A percentile compares a stretch with the other conserved stretches of the same genome.
Conservation (phyloP, 495 filamentous ascomycete species). For the Immersiella caudata region DNA sequence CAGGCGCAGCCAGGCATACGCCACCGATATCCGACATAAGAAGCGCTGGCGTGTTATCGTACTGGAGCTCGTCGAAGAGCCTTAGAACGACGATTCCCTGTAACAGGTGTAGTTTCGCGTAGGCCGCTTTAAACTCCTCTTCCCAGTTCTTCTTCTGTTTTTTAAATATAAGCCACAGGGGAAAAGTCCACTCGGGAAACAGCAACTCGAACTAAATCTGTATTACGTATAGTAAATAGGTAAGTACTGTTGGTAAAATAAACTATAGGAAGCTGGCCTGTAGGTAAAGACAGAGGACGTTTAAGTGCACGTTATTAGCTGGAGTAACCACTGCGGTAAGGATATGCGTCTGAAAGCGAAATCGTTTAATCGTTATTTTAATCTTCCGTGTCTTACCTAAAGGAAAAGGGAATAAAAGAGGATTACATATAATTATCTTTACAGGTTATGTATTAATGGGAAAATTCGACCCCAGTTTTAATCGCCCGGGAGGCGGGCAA, state of each 20-base stretch:
- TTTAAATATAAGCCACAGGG: slow-evolving; percentile 19
- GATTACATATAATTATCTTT: slow-evolving; percentile 17
- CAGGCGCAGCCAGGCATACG: slow-evolving; percentile 14
- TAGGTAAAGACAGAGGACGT: slow-evolving; percentile 20
- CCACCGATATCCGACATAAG: slow-evolving; percentile 24
- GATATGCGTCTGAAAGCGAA: slow-evolving; percentile 26
- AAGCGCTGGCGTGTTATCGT: slow-evolving; percentile 20
- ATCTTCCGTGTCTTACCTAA: background rate
- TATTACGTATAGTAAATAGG: slow-evolving; percentile 1
- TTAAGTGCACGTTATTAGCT: slow-evolving; percentile 17
- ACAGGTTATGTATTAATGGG: background rate
- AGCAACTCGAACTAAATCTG: background rate
- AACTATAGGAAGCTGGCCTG: slow-evolving; percentile 13
- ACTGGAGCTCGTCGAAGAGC: slow-evolving; percentile 23
- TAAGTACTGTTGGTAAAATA: background rate
- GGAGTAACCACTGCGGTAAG: slow-evolving; percentile 15
- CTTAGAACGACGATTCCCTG: slow-evolving; percentile 23
- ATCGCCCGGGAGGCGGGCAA: slow-evolving; percentile 15
- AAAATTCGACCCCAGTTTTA: slow-evolving; percentile 21
- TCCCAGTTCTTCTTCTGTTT: slow-evolving; percentile 24
- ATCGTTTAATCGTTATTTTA: slow-evolving; percentile 9
- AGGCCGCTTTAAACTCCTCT: slow-evolving; percentile 22
- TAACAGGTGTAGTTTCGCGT: slow-evolving; percentile 21
- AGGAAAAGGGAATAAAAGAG: background rate
- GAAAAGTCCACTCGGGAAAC: slow-evolving; percentile 28